Base-by-base conservation (phyloP, 768 basidiomycete genomes). In the Lepiota brunneoincarnata region DNA sequence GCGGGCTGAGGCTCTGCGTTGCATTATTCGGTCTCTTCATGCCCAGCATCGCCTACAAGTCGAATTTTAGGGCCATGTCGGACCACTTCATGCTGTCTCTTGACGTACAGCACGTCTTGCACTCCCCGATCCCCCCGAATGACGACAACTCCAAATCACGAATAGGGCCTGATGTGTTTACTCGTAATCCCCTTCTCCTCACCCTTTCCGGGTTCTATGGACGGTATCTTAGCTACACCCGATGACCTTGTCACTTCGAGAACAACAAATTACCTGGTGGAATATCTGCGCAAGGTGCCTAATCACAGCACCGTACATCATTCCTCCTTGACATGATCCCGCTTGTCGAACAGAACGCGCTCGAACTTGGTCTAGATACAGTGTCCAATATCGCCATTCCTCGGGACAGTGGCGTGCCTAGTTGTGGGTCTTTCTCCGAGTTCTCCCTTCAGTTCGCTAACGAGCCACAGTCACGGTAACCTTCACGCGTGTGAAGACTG, bases 311-410 rank as follows among this genome's bases (percentile, higher is more conserved):
- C 35, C 42, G 35, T n/a, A 41, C 46, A 48, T 36, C 36, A 47
- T 43, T 26, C 54, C 34, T 35, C 4, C 17, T 39, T 54, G 45
- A 54, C 45, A 26, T 45, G 39, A 46, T 52, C 45, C 44, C 42
- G 39, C 48, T 21, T 54, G 48, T 53, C 61, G 17, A 21, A 37
- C 54, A 91, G 88, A 89, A 91, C 65, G 71, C 81, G 17, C 58
- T 62, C 37, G 74, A 75, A 54, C 76, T 90, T 10, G 85, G 83
- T 35, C 68, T 90, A 49, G 76, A 76, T 54, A 72, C 70, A 44
- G 69, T 89, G 37, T 87, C 87, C n/a, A n/a, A 48, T 40, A 48
- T 54, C 9, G 17, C 20, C 14, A 21, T 24, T 38, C 39, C 31
- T 45, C 40, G 44, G 23, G 4, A 12, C 28, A 40, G 23, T 11